Evolutionary conservation across 2,329 filamentous ascomycete genomes (phyloP), one percentile per base, ranked within the genome.

Genomic region (Pyrenophora tritici-repentis): DNA sequence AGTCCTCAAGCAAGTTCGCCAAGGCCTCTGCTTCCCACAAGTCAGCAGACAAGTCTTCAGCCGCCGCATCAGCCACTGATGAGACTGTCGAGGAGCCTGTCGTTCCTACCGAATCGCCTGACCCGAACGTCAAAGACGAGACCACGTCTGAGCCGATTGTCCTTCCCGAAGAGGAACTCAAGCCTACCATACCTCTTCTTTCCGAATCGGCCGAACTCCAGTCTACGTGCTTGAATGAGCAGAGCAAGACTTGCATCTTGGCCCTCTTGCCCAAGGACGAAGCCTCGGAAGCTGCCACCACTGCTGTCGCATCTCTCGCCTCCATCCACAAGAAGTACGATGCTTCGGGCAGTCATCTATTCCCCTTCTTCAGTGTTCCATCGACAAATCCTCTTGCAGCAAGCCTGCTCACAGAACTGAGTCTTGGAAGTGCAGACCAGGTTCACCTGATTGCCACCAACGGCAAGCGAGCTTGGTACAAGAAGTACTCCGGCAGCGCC

Each of bases 381-480:
- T 78, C 78, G 35, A 77, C 80, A 32, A 88, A 88, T 59, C 73
- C 79, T n/a, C 81, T 80, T 6, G 81, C 82, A 0, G 72, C 76
- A 1, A 71, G 73, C 4, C 72, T 93, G 4, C 78, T 85, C 48
- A 75, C 80, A 34, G 77, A 80, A n/a, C 83, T 97, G 14, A 82
- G 79, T 1, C 79, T 97, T 3, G 68, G 66, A 17, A 67, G 67
- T 2, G 73, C 75, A 1, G 77, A 78, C 1, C 77, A 84, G 6
- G 77, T 91, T 13, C 86, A 92, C 67, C 75, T 97, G 37, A 79
- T 97, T 47, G 91, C 91, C 13, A 73, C 96, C 52, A 97, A 97
- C 73, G 88, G 84, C 26, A 91, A 92, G 66, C 86, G 91, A 46
- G 82, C 83, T 35, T 99, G 94, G 94, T 95, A 87, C 84, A 87